A percentile compares a stretch with the other conserved stretches of the same genome.
These are phyloP conservation scores for Lachnellula subtilissima DNA, from an alignment of 2,329 filamentous ascomycete species.

Conservation along the genomic window DNA sequence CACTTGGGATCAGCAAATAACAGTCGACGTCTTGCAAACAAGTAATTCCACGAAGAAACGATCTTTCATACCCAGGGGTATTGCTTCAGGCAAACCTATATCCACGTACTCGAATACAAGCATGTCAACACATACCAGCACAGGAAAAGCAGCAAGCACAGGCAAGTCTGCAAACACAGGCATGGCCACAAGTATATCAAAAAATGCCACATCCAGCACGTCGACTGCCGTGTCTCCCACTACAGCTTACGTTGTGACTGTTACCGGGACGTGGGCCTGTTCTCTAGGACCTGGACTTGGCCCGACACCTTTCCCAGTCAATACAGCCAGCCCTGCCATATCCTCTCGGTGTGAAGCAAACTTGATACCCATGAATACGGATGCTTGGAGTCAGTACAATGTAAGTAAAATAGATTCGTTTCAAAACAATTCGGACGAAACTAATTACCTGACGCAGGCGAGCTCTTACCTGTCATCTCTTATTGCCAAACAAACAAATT, in stretches of 20 bases:
- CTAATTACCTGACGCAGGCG: background rate
- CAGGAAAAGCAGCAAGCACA: background rate
- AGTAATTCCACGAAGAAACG: background rate
- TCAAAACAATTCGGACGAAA: background rate
- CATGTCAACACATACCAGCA: background rate
- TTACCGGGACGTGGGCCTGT: background rate
- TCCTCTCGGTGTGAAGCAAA: background rate
- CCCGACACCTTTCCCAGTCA: background rate
- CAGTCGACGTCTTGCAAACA: background rate
- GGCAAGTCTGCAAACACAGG: background rate
- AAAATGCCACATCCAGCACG: background rate
- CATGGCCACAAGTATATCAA: background rate
- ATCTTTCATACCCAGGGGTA: too few species aligned
- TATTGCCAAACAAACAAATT: too few species aligned
- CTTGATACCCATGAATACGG: background rate
- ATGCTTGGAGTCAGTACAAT: background rate
- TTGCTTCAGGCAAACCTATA: background rate
- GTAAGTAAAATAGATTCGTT: background rate
- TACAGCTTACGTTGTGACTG: background rate
- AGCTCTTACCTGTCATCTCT: background rate
- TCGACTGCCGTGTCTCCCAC: background rate
- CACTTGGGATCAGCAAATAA: background rate
- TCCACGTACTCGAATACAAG: background rate
- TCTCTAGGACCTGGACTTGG: background rate
- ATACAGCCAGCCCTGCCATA: background rate